Evolutionary conservation across 2,329 filamentous ascomycete genomes (phyloP).

Genomic region (Microcera coccophila): DNA sequence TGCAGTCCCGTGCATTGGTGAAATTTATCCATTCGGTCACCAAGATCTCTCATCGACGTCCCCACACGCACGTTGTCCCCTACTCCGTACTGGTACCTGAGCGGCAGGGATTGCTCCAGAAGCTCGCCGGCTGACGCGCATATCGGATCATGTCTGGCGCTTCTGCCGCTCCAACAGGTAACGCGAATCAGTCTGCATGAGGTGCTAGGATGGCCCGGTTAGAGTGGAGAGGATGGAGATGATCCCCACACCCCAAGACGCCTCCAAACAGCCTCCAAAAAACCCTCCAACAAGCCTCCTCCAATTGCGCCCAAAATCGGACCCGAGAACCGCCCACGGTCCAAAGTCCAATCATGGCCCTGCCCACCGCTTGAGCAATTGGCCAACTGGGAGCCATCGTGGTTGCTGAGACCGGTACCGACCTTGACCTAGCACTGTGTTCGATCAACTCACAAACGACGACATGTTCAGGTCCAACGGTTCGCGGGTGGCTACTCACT

Average conservation of each 20-base stretch:
- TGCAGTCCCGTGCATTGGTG: constrained; percentile 7
- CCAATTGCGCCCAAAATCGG: neutral
- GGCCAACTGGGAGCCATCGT: constrained; percentile 20
- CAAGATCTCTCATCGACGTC: constrained; percentile 23
- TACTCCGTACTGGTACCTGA: constrained; percentile 26
- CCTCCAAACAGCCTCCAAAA: neutral
- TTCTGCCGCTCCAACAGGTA: constrained; percentile 28
- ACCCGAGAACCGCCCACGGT: neutral
- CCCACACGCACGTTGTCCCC: constrained; percentile 17
- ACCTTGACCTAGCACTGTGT: constrained; percentile 6
- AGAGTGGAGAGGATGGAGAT: constrained; percentile 10
- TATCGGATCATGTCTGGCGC: constrained; percentile 30
- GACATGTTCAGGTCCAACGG: neutral
- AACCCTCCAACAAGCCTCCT: neutral
- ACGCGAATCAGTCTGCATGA: constrained; percentile 28
- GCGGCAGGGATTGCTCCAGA: constrained; percentile 21
- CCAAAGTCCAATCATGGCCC: constrained; percentile 21
- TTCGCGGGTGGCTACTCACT: constrained; percentile 8
- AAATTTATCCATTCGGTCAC: constrained; percentile 21
- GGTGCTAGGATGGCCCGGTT: constrained; percentile 9
- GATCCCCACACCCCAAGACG: constrained; percentile 4
- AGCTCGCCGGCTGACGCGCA: constrained; percentile 30
- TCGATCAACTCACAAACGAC: neutral
- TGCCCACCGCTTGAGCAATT: constrained; percentile 24
- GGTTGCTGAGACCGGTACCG: constrained; percentile 3